A percentile compares a stretch with the other conserved stretches of the same genome.
These are phyloP conservation scores for Hanseniaspora mollemarum DNA, from an alignment of 805 yeast genomes.

Conservation along the genomic window DNA sequence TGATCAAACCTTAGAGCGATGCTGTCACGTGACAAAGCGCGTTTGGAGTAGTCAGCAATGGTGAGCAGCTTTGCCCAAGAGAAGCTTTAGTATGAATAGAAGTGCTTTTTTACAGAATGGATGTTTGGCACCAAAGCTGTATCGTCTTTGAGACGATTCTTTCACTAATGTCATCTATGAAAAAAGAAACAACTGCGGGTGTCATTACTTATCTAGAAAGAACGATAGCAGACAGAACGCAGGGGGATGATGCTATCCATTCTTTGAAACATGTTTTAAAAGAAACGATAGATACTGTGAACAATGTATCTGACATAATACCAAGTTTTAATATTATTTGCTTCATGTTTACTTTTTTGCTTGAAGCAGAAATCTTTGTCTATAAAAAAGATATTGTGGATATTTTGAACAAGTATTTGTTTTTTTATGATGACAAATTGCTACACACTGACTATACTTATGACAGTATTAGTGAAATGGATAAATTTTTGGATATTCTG, in stretches of 20 bases:
- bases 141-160: too few species aligned
- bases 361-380: background rate
- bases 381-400: background rate
- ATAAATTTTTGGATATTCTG: slow-evolving; percentile 5
- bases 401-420: background rate
- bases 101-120: too few species aligned
- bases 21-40: too few species aligned
- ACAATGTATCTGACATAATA: background rate
- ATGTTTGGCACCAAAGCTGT: too few species aligned
- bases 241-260: slow-evolving; percentile 12
- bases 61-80: too few species aligned
- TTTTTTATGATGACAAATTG: background rate
- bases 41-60: too few species aligned
- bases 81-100: too few species aligned
- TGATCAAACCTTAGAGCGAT: too few species aligned
- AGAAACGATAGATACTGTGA: background rate
- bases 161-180: too few species aligned
- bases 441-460: background rate
- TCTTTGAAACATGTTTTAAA: slow-evolving; percentile 6
- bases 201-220: slow-evolving; percentile 5
- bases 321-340: slow-evolving; percentile 10
- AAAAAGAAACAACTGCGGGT: background rate
- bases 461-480: background rate
- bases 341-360: slow-evolving; percentile 6
- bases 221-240: slow-evolving; percentile 2